These are phyloP conservation scores for Schizopora paradoxa DNA, from an alignment of 1,284 basidiomycete genomes.

Conservation along the genomic window DNA sequence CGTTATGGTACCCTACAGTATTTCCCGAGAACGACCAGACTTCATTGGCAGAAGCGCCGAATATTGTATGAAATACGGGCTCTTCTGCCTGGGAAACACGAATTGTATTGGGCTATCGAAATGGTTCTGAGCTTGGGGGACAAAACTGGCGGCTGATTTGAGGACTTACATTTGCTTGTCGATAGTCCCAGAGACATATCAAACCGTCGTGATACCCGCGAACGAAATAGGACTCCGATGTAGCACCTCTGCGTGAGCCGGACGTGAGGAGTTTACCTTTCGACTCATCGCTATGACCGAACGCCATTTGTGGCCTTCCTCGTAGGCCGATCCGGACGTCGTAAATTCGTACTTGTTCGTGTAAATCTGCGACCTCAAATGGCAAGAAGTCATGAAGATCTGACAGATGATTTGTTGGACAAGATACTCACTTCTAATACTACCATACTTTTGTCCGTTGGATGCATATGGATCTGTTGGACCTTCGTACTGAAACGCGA, in stretches of 20 bases:
- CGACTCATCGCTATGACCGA: slow-evolving; percentile 35
- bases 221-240: slow-evolving; percentile 36
- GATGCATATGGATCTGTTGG: slow-evolving; percentile 42
- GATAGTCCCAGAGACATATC: slow-evolving; percentile 46
- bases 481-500: slow-evolving; percentile 36
- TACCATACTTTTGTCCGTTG: slow-evolving; percentile 34
- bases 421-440: slow-evolving; percentile 40
- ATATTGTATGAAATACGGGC: slow-evolving; percentile 38
- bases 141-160: slow-evolving; percentile 3
- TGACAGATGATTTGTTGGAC: slow-evolving; percentile 11
- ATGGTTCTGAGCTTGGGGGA: neutral
- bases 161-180: slow-evolving; percentile 37
- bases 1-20: no score
- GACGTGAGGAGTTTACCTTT: slow-evolving; percentile 27
- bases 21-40: no score
- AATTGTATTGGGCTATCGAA: slow-evolving; percentile 30
- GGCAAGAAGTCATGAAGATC: no score
- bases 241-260: slow-evolving; percentile 21
- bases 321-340: slow-evolving; percentile 38
- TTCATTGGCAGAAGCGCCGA: no score
- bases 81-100: slow-evolving; percentile 30
- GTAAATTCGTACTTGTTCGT: slow-evolving; percentile 42
- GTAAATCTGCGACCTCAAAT: slow-evolving; percentile 42
- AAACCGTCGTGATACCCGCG: slow-evolving; percentile 41
- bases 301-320: slow-evolving; percentile 37